Evolutionary conservation across 257 asterid species (phyloP), one percentile per base, ranked within the genome.

Genomic region (Knoxia roxburghii): DNA sequence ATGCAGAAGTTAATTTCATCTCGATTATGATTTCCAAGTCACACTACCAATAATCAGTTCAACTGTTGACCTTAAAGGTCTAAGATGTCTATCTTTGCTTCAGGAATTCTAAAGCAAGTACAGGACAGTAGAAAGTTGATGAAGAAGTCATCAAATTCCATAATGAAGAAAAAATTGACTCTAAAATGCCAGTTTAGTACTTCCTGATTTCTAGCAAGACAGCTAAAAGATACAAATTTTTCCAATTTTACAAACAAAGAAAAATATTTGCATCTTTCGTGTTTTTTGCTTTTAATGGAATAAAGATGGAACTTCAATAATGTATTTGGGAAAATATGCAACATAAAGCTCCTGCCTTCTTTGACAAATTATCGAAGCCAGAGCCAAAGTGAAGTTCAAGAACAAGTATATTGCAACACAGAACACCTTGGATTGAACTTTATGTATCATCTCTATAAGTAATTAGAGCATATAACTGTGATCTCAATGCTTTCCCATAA

Each of bases 1-100:
- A 78, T 67, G 37, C 56, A 20, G 61, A 54, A 75, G 40, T 49
- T 60, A 64, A 72, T 64, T 71, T 52, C 15, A 61, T 35, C 27
- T 32, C 49, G 53, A 58, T 71, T 41, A 32, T 35, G 23, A 41
- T 37, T 17, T 59, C 15, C n/a, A 8, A 29, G 43, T 33, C 13
- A 59, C 9, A 10, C 14, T 59, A 39, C 26, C 50, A 10, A n/a
- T 45, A 62, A 12, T 41, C 54, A 26, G 49, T 62, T n/a, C 54
- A 23, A 9, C 45, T 18, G 24, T 4, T n/a, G n/a, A n/a, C n/a
- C n/a, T n/a, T n/a, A n/a, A n/a, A n/a, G n/a, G n/a, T 29, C 43
- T 64, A 12, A 15, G 26, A 9, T 27, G n/a, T 45, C 41, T 26
- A 45, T 15, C 23, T 37, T 15, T 53, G 49, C 62, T 37, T 37